Conservation (phyloP, 805 yeast species). For the Soucietia sequanensis region DNA sequence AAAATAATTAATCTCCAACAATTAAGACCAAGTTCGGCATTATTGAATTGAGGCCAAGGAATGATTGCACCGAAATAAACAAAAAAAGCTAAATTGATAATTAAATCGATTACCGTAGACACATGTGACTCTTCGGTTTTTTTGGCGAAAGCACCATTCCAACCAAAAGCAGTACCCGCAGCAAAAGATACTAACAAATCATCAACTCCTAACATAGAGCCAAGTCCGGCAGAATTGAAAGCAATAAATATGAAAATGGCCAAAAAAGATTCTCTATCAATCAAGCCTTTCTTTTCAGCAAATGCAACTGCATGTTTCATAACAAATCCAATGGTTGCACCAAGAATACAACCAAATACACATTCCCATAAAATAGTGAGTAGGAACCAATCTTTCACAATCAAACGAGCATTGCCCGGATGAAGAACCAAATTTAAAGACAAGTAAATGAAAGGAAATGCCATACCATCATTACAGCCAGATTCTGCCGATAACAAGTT, state of each 20-base stretch:
- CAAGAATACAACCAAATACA: slow-evolving; percentile 72
- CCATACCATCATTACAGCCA: slow-evolving; percentile 95
- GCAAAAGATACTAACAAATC: slow-evolving; percentile 87
- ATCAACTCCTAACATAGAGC: slow-evolving; percentile 84
- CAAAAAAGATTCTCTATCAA: slow-evolving; percentile 86
- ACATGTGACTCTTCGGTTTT: slow-evolving; percentile 84
- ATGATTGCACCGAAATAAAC: slow-evolving; percentile 88
- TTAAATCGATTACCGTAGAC: slow-evolving; percentile 83
- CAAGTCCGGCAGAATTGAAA: slow-evolving; percentile 83
- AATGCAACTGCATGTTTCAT: slow-evolving; percentile 70
- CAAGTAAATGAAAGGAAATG: slow-evolving; percentile 81
- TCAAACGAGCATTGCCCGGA: slow-evolving; percentile 61
- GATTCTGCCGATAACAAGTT: slow-evolving; percentile 82
- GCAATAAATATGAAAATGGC: slow-evolving; percentile 83
- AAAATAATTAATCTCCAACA: slow-evolving; percentile 79
- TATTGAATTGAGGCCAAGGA: slow-evolving; percentile 83
- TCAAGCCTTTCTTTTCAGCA: slow-evolving; percentile 66
- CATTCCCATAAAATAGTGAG: slow-evolving; percentile 81
- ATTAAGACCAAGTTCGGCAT: slow-evolving; percentile 56
- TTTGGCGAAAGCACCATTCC: slow-evolving; percentile 88
- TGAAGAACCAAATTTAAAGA: slow-evolving; percentile 68
- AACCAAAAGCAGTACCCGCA: slow-evolving; percentile 90
- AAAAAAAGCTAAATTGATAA: slow-evolving; percentile 81
- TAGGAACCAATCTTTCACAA: slow-evolving; percentile 77
- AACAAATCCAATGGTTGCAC: slow-evolving; percentile 66